Evolutionary conservation across 345 rosid genomes (phyloP).

Genomic region (Kernera saxatilis): DNA sequence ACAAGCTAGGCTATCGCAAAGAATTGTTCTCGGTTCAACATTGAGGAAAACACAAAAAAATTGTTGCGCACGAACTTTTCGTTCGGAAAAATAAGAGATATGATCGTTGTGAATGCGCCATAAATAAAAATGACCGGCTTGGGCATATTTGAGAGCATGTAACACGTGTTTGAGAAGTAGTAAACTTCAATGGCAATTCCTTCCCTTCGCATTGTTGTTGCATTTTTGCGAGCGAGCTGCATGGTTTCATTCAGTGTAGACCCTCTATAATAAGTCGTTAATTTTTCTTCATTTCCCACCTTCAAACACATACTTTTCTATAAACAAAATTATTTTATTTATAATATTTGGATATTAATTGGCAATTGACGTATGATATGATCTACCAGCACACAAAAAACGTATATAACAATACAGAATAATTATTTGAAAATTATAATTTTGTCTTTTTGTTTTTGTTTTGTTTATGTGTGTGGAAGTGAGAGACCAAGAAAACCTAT

Average conservation of each 20-base stretch:
- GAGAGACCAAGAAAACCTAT: not conserved
- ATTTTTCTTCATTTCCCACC: not conserved
- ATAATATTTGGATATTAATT: no score
- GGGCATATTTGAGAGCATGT: constrained; percentile 1
- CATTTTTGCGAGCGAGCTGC: no score
- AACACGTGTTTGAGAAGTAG: not conserved
- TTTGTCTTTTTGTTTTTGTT: no score
- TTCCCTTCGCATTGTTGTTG: no score
- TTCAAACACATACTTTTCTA: not conserved
- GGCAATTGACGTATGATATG: no score
- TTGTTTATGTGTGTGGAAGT: not conserved
- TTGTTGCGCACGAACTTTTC: no score
- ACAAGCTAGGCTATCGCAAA: not conserved
- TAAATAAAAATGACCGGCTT: no score
- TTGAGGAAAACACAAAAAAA: not conserved
- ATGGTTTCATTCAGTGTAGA: not conserved
- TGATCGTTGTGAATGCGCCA: no score
- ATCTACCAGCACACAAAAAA: no score
- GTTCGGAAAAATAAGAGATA: no score
- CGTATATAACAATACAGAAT: no score
- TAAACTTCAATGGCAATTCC: not conserved
- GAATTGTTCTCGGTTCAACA: not conserved
- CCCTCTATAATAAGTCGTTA: not conserved
- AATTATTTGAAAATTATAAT: not conserved
- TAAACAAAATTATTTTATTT: not conserved